Evolutionary conservation across 1,284 basidiomycete species (phyloP), one percentile per base, ranked within the genome.

Genomic region (Microbotryum lychnidis-dioicae): DNA sequence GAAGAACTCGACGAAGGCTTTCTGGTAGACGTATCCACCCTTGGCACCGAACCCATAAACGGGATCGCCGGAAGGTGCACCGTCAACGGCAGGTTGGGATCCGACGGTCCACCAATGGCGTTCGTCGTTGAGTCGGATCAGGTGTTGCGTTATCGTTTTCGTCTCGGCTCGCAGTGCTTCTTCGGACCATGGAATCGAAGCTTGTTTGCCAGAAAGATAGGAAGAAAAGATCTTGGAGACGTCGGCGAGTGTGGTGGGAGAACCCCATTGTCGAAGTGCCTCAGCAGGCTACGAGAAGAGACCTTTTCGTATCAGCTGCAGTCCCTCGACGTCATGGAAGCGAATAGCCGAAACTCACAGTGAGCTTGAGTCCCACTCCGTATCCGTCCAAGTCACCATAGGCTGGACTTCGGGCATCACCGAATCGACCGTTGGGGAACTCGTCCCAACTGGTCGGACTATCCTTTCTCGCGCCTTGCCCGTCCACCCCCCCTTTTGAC

Each of bases 361-460:
- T 77, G 52, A 74, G 75, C 68, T 80, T 81, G 62, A 82, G 71
- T 50, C 80, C 79, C 57, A 77, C 77, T 50, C 81, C 81, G 75
- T 94, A 97, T 4, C 92, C 93, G 73, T 98, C 94, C 61, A 97
- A 80, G 77, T 98, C 96, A 72, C 94, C 94, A 71, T 96, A 98
- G 3, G 96, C 96, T 25, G 94, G 94, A 80, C 87, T 90, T 47
- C 94, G 84, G 16, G 93, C 87, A 76, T 98, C 94, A 71, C 94
- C 96, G 73, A 96, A 98, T 67, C 94, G 88, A 68, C 94, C 96
- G 75, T 98, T 98, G 52, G 94, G 94, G 76, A 94, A 98, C 77
- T 98, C 96, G 76, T 99, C 94, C 94, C 94, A 99, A 73, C 64
- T 70, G 21, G 70, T 61, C 59, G 71, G 67, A 72, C 73, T 57